Base-by-base conservation (phyloP, 805 yeast species). In the Ogataea methylovora region DNA sequence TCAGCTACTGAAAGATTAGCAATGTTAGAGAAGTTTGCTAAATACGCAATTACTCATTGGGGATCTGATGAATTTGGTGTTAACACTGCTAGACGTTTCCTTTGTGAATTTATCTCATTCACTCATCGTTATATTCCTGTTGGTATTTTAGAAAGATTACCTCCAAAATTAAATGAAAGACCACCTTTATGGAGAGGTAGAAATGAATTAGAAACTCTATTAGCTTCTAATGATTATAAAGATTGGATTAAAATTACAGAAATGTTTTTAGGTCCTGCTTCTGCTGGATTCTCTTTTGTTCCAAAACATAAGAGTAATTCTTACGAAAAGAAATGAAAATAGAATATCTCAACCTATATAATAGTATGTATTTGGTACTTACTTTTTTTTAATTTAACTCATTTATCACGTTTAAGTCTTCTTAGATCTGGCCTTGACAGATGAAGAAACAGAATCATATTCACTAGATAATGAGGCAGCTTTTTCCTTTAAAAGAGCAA, bases 161-260 rank as follows among this genome's bases (percentile, higher is more conserved):
- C 97, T 24, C 86, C 95, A 12, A 79, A 79, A 50, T 61, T 92
- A 46, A 94, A 92, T 54, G 92, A 92, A 59, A 76, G 98, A 55
- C 96, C 98, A 19, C 94, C 94, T 23, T 69, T 75, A 40, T 92
- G 96, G 95, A 73, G 61, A 47, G 98, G 97, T 7, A 75, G 99
- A 62, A 77, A 84, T 54, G 97, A 90, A 39, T 59, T 90, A 49
- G 99, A 92, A 60, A 87, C 96, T 0, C 65, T 86, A 49, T 65
- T 92, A 45, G 97, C 88, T 1, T 79, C 92, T 29, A 64, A 76
- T 4, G 94, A 90, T 60, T 85, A 79, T 60, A 73, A 70, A 49
- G 98, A 92, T 59, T 92, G 99, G 98, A 84, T 92, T 55, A 92
- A 88, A 60, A 75, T 92, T 45, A 75, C 94, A 13, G 98, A 92